Evolutionary conservation across 495 filamentous ascomycete species (phyloP).

Genomic region (Aspergillus leporis): DNA sequence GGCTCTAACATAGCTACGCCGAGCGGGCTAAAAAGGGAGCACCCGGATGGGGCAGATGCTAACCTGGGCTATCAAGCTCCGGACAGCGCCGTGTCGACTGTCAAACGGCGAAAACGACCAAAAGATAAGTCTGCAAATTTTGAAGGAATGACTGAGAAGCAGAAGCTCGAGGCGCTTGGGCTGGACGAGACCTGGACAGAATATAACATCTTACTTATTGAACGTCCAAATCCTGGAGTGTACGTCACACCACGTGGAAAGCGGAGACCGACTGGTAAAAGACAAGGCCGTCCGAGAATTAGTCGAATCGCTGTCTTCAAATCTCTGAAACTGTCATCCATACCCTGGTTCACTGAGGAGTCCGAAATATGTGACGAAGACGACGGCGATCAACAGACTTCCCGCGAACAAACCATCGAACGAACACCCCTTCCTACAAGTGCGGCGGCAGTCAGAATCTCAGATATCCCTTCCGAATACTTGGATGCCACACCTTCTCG

Average conservation of each 20-base stretch:
- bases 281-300: slow-evolving; percentile 50
- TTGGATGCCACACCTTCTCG: neutral
- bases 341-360: slow-evolving; percentile 40
- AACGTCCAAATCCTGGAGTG: slow-evolving; percentile 45
- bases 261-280: slow-evolving; percentile 42
- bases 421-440: neutral
- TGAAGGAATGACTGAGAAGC: slow-evolving; percentile 35
- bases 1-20: slow-evolving; percentile 7
- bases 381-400: neutral
- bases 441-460: neutral
- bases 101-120: slow-evolving; percentile 4
- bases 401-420: neutral
- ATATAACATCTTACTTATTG: slow-evolving; percentile 41
- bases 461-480: neutral
- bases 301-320: slow-evolving; percentile 55
- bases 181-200: slow-evolving; percentile 48
- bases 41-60: slow-evolving; percentile 7
- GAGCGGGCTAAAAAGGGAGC: slow-evolving; percentile 6
- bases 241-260: slow-evolving; percentile 53
- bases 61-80: slow-evolving; percentile 6
- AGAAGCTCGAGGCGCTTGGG: slow-evolving; percentile 42
- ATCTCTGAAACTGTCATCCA: slow-evolving; percentile 33
- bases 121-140: slow-evolving; percentile 25
- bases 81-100: neutral
- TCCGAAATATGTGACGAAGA: neutral